Evolutionary conservation across 179 eudicot genomes (phyloP), one percentile per base, ranked within the genome.

Genomic region (Actinidia polygama): DNA sequence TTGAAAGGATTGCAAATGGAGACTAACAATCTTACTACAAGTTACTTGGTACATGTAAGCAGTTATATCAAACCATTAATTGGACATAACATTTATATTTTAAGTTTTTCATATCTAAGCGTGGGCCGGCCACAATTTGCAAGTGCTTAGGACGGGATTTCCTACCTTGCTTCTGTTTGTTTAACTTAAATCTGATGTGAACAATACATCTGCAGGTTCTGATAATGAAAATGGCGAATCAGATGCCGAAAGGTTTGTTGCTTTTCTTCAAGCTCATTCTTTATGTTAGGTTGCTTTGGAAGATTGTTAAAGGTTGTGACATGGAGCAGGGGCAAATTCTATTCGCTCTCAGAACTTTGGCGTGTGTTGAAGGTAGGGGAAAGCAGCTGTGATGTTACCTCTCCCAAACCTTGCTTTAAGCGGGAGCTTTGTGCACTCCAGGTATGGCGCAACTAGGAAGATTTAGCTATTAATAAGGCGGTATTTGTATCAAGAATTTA

Each of bases 61-160:
- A 47, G 8, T 23, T 16, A 55, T 67, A 19, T 26, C 61, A 21
- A 19, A 57, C 21, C 59, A n/a, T n/a, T n/a, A n/a, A n/a, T n/a
- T n/a, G n/a, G n/a, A n/a, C n/a, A n/a, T n/a, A n/a, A n/a, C 58
- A 62, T 82, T 78, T 75, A 66, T 50, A 14, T 69, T 12, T 74
- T 24, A 53, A 72, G 50, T 68, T 81, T 73, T 14, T 26, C 59
- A 47, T 80, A 61, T 64, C 81, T 79, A 96, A 98, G 99, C 99
- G 63, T 96, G 99, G 99, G 98, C 99, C 87, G 99, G 85, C 98
- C n/a, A n/a, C n/a, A n/a, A n/a, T 96, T 46, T 96, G 99, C 98
- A 96, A 96, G 88, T 96, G n/a, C 98, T 81, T 96, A 78, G 98
- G 99, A 80, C 99, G 93, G 86, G 99, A 96, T 90, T 94, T 96